These are phyloP conservation scores for Eucalyptus caleyi DNA, from an alignment of 345 rosid species.

Conservation along the genomic window DNA sequence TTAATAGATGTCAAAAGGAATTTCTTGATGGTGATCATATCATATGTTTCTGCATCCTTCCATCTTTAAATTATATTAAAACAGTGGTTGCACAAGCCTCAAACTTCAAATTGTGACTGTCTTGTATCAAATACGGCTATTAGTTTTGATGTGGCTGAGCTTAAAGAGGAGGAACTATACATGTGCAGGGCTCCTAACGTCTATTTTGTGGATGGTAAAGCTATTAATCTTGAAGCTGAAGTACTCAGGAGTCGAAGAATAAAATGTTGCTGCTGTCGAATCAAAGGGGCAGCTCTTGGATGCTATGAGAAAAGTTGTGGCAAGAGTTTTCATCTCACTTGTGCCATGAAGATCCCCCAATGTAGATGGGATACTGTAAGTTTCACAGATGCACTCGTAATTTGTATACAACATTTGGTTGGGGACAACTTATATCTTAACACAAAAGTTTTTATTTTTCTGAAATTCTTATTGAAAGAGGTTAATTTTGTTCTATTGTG, in stretches of 20 bases:
- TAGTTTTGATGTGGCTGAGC: not conserved
- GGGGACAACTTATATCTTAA: not conserved
- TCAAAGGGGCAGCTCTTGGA: conserved; percentile 94
- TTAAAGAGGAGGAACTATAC: not conserved
- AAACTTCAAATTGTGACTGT: not conserved
- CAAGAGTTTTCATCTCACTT: conserved; percentile 8
- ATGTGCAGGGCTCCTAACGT: conserved; percentile 82
- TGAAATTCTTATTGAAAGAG: conserved; percentile 13
- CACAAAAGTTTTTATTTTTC: not conserved
- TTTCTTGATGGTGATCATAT: not conserved
- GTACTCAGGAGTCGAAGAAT: conserved; percentile 70
- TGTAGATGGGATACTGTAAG: conserved; percentile 92
- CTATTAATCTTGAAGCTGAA: conserved; percentile 75
- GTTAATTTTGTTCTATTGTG: conserved; percentile 81
- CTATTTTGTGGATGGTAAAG: conserved; percentile 53
- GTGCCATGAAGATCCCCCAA: conserved; percentile 19
- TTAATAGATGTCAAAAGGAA: not conserved
- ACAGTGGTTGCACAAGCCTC: not conserved
- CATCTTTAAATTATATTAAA: not conserved
- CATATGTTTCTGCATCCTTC: not conserved
- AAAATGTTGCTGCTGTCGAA: conserved; percentile 62
- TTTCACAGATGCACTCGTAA: not conserved
- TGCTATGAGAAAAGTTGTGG: conserved; percentile 53
- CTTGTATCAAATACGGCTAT: not conserved
- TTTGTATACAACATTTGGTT: not conserved